These are phyloP conservation scores for Gentiana macrophylla DNA, from an alignment of 257 asterid genomes.

Conservation along the genomic window DNA sequence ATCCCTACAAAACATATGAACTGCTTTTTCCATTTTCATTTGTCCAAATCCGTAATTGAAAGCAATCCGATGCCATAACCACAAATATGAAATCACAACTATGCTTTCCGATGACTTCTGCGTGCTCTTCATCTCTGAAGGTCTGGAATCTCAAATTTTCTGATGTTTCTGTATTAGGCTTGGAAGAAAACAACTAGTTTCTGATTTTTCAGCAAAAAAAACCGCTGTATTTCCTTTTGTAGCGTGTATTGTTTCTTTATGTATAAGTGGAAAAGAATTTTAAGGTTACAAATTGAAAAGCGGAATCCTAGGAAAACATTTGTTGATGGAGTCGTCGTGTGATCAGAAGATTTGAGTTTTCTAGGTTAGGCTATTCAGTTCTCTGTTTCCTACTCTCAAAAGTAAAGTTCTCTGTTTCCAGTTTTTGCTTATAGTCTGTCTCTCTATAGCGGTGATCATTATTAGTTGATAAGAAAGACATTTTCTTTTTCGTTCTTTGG, in stretches of 20 bases:
- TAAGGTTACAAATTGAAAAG: too few relatives aligned
- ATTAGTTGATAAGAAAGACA: neutral
- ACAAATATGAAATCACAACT: too few relatives aligned
- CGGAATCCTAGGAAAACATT: too few relatives aligned
- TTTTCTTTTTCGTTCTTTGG: neutral
- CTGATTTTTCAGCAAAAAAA: neutral
- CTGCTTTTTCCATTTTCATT: too few relatives aligned
- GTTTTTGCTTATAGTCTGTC: neutral
- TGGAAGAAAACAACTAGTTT: neutral
- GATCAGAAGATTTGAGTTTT: neutral
- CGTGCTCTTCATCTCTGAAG: conserved; percentile 1
- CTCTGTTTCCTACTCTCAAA: neutral
- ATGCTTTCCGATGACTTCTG: too few relatives aligned
- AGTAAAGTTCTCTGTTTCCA: neutral
- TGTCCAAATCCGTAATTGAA: too few relatives aligned
- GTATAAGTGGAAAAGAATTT: neutral
- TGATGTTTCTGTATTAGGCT: neutral
- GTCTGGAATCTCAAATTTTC: conserved; percentile 4
- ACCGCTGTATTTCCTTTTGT: neutral
- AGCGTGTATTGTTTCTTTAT: neutral
- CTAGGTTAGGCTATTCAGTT: neutral
- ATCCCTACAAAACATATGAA: too few relatives aligned
- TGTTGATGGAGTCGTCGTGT: neutral
- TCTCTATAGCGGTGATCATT: neutral
- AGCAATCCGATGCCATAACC: too few relatives aligned